Evolutionary conservation across 306 rosid genomes (phyloP).

Genomic region (Quillaja saponaria): DNA sequence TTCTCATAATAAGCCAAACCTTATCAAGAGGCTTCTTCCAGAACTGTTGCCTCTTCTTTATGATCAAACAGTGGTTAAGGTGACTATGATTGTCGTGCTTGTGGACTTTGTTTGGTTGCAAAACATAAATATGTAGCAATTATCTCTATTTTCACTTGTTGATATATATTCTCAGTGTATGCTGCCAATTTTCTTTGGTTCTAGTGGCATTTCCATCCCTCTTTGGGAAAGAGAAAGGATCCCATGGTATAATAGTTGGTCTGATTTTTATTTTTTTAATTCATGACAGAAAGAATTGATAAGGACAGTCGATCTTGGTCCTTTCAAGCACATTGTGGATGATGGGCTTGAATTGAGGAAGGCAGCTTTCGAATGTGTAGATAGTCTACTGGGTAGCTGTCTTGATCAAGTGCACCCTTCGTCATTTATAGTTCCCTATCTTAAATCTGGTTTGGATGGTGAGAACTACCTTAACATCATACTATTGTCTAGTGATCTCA

Average conservation of each 20-base stretch:
- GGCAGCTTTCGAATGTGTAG: slow-evolving; percentile 99
- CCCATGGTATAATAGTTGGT: slow-evolving; percentile 4
- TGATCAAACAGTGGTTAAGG: slow-evolving; percentile 96
- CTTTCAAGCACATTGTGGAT: slow-evolving; percentile 98
- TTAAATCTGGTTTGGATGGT: slow-evolving; percentile 97
- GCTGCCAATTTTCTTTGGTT: slow-evolving; percentile 10
- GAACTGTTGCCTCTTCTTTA: slow-evolving; percentile 94
- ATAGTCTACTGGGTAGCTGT: slow-evolving; percentile 93
- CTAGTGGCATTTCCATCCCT: slow-evolving; percentile 2
- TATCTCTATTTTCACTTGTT: background rate
- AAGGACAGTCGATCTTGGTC: slow-evolving; percentile 98
- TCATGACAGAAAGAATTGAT: slow-evolving; percentile 87
- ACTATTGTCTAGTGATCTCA: slow-evolving; percentile 6
- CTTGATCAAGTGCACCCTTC: slow-evolving; percentile 99
- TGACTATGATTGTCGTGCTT: slow-evolving; percentile 33
- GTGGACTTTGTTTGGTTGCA: slow-evolving; percentile 7
- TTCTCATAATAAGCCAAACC: slow-evolving; percentile 98
- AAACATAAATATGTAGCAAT: background rate
- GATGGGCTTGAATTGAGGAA: slow-evolving; percentile 99
- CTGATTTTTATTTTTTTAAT: slow-evolving; percentile 33
- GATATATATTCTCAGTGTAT: background rate
- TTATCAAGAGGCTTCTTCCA: slow-evolving; percentile 93
- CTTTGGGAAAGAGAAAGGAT: background rate
- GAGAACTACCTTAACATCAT: too few relatives aligned
- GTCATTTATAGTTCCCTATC: slow-evolving; percentile 91